These are phyloP conservation scores for Nemania sp. DNA, from an alignment of 2,329 filamentous ascomycete species.

Conservation along the genomic window DNA sequence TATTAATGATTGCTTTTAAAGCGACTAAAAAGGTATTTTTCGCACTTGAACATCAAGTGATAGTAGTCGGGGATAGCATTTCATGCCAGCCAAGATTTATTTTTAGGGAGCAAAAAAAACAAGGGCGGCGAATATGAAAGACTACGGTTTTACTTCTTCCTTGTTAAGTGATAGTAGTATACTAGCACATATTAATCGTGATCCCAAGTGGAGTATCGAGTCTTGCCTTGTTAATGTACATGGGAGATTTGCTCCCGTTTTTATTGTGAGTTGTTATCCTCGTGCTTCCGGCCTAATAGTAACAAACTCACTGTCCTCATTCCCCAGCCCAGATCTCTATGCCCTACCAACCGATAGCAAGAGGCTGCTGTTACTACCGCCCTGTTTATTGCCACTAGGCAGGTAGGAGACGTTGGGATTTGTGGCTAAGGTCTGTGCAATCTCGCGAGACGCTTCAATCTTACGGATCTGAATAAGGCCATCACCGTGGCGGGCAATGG, in stretches of 20 bases:
- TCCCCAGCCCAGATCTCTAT: slow-evolving; percentile 39
- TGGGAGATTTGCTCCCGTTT: slow-evolving; percentile 21
- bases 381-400: slow-evolving; percentile 77
- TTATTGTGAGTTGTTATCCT: slow-evolving; percentile 4
- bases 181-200: slow-evolving; percentile 50
- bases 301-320: slow-evolving; percentile 29
- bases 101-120: neutral
- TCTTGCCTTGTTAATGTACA: slow-evolving; percentile 47
- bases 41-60: neutral
- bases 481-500: slow-evolving; percentile 92
- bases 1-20: neutral
- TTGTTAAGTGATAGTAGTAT: slow-evolving; percentile 42
- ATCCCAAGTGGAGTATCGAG: slow-evolving; percentile 52
- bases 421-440: slow-evolving; percentile 85
- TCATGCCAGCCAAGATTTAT: too few relatives aligned
- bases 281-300: slow-evolving; percentile 5
- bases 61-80: neutral
- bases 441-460: slow-evolving; percentile 96
- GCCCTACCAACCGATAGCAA: slow-evolving; percentile 65
- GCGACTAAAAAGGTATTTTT: neutral
- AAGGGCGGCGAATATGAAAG: neutral
- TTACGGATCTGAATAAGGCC: slow-evolving; percentile 95
- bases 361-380: slow-evolving; percentile 59
- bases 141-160: slow-evolving; percentile 13
- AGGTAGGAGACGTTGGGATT: slow-evolving; percentile 98